Conservation (phyloP, 805 yeast genomes). For the Huiozyma naganishii region DNA sequence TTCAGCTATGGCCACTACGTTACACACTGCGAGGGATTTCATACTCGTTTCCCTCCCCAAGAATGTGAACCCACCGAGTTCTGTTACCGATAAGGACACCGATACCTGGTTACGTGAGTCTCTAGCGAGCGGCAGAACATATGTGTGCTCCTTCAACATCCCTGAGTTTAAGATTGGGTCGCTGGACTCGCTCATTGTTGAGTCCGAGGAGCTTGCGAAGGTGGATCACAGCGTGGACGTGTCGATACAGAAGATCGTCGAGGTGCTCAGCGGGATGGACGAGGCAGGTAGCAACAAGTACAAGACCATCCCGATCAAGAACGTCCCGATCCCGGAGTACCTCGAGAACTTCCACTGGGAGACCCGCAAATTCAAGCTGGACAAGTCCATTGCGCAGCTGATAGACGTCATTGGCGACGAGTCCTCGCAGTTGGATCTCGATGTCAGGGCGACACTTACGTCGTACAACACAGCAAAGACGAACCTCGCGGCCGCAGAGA, state of each 20-base stretch:
- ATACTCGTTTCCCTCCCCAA: slow-evolving; percentile 46
- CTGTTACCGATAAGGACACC: slow-evolving; percentile 27
- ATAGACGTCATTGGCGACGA: slow-evolving; percentile 62
- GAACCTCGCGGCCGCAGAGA: slow-evolving; percentile 75
- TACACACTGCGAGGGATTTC: slow-evolving; percentile 27
- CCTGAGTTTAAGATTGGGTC: slow-evolving; percentile 93
- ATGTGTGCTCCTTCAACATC: slow-evolving; percentile 45
- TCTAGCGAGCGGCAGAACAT: slow-evolving; percentile 48
- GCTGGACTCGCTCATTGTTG: slow-evolving; percentile 79
- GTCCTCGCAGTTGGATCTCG: slow-evolving; percentile 73
- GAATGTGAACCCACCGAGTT: slow-evolving; percentile 43
- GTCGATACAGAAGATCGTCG: slow-evolving; percentile 66
- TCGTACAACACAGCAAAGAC: slow-evolving; percentile 75
- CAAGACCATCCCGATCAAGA: slow-evolving; percentile 41
- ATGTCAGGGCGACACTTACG: slow-evolving; percentile 66
- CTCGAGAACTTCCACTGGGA: slow-evolving; percentile 80
- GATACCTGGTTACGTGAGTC: slow-evolving; percentile 44
- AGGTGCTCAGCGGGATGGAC: slow-evolving; percentile 46
- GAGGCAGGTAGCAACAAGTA: slow-evolving; percentile 35
- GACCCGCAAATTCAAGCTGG: slow-evolving; percentile 72
- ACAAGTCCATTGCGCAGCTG: slow-evolving; percentile 70
- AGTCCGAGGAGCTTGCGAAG: slow-evolving; percentile 80
- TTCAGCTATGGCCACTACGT: slow-evolving; percentile 9
- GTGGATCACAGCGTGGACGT: slow-evolving; percentile 67
- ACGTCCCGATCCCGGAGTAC: slow-evolving; percentile 44